A percentile compares a stretch with the other conserved stretches of the same genome.
Conservation (phyloP, 306 rosid species). For the Vachellia collinsii region DNA sequence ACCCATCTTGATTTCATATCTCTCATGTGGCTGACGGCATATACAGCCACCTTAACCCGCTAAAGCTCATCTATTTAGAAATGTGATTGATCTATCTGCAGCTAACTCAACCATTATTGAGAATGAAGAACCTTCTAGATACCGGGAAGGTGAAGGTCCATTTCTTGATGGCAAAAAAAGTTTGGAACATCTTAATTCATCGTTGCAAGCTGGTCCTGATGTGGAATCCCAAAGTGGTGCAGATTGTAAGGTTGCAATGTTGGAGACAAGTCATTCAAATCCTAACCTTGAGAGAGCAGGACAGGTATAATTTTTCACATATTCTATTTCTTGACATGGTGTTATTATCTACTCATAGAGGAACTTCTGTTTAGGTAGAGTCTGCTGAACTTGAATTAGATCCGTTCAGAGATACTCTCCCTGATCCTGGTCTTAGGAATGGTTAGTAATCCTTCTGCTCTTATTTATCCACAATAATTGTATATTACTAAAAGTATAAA, state of each 20-base stretch:
- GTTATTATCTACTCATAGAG: constrained; percentile 26
- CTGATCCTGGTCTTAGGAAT: constrained; percentile 44
- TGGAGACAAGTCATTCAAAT: constrained; percentile 38
- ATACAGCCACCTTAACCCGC: constrained; percentile 26
- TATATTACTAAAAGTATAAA: constrained; percentile 26
- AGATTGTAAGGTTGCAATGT: constrained; percentile 17
- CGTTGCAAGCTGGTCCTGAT: constrained; percentile 37
- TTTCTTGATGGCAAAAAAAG: constrained; percentile 31
- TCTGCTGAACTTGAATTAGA: constrained; percentile 47
- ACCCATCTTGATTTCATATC: constrained; percentile 16
- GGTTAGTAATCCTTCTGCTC: constrained; percentile 45
- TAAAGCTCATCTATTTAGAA: constrained; percentile 31
- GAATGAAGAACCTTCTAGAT: constrained; percentile 24
- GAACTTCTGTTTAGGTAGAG: constrained; percentile 44
- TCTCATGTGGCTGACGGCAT: constrained; percentile 30
- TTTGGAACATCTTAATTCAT: constrained; percentile 26
- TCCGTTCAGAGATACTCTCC: constrained; percentile 51
- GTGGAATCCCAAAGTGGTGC: constrained; percentile 42
- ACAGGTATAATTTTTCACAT: constrained; percentile 39
- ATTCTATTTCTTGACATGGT: constrained; percentile 25
- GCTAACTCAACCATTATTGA: constrained; percentile 25
- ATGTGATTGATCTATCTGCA: constrained; percentile 34
- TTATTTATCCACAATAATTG: constrained; percentile 4
- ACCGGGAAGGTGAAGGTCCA: constrained; percentile 42
- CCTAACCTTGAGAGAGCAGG: constrained; percentile 32